A percentile compares a stretch with the other conserved stretches of the same genome.
Evolutionary conservation across 75 land plant species (phyloP).

Genomic region (Selaginella tamariscina): DNA sequence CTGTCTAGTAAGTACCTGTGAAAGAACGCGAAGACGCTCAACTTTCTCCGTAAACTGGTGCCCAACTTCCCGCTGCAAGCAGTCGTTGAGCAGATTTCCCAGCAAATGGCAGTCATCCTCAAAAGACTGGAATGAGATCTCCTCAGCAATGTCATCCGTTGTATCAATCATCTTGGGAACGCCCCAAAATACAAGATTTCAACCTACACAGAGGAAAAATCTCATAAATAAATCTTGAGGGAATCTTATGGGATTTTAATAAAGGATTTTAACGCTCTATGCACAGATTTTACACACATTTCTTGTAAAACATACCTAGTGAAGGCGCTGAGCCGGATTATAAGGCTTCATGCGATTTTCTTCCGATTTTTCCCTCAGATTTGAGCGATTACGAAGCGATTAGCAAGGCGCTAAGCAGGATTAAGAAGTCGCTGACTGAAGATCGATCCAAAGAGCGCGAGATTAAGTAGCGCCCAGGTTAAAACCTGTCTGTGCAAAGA

Average conservation of each 20-base stretch:
- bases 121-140: conserved; percentile 87
- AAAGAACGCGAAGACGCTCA: conserved; percentile 54
- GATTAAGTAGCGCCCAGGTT: neutral
- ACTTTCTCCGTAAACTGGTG: conserved; percentile 53
- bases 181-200: no score
- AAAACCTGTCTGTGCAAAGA: neutral
- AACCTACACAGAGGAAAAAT: no score
- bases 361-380: neutral
- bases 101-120: conserved; percentile 85
- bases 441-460: neutral
- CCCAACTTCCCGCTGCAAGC: conserved; percentile 72
- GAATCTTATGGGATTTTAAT: no score
- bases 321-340: neutral
- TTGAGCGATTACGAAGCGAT: no score
- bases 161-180: conserved; percentile 59
- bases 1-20: conserved; percentile 43
- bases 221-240: no score
- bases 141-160: conserved; percentile 92
- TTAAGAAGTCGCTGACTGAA: neutral
- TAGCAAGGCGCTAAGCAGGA: no score
- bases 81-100: conserved; percentile 66
- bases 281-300: no score
- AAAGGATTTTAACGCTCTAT: no score
- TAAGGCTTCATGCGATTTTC: neutral
- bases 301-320: no score